Percentiles rank a stretch among this genome's conserved stretches.
Conservation (phyloP, 2,329 filamentous ascomycete genomes). For the Endocalyx cinctus region DNA sequence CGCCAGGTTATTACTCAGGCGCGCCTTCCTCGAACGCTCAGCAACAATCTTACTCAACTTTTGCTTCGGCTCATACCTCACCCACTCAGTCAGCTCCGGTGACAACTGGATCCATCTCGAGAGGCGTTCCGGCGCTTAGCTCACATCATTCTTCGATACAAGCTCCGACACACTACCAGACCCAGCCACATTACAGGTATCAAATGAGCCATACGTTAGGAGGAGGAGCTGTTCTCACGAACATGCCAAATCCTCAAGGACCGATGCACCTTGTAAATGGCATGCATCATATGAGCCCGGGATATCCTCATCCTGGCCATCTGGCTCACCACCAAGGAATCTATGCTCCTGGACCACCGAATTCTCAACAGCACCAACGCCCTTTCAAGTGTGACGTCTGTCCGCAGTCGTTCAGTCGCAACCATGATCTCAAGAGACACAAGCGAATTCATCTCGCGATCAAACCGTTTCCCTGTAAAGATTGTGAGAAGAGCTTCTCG, state of each 20-base stretch:
- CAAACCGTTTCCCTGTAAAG: slow-evolving; percentile 88
- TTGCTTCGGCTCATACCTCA: slow-evolving; percentile 30
- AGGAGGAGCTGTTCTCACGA: slow-evolving; percentile 68
- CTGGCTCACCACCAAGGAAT: slow-evolving; percentile 45
- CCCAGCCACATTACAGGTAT: slow-evolving; percentile 39
- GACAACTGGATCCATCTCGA: slow-evolving; percentile 31
- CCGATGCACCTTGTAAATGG: slow-evolving; percentile 66
- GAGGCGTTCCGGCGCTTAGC: slow-evolving; percentile 32
- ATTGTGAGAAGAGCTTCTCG: slow-evolving; percentile 95
- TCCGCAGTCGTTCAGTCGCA: slow-evolving; percentile 89
- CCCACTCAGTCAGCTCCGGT: slow-evolving; percentile 43
- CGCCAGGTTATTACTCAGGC: slow-evolving; percentile 56
- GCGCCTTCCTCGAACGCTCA: slow-evolving; percentile 46
- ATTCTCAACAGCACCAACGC: slow-evolving; percentile 62
- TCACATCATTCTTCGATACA: slow-evolving; percentile 42
- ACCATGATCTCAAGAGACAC: slow-evolving; percentile 93
- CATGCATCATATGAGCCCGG: slow-evolving; percentile 48
- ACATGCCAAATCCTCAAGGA: slow-evolving; percentile 67
- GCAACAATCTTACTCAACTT: slow-evolving; percentile 42
- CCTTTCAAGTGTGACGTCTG: slow-evolving; percentile 95
- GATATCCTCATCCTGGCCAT: slow-evolving; percentile 47
- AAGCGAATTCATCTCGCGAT: slow-evolving; percentile 92
- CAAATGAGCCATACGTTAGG: slow-evolving; percentile 51
- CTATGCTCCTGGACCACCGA: slow-evolving; percentile 53
- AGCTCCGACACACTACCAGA: slow-evolving; percentile 48